Evolutionary conservation across 345 rosid species (phyloP).

Genomic region (Cardamine occulta): DNA sequence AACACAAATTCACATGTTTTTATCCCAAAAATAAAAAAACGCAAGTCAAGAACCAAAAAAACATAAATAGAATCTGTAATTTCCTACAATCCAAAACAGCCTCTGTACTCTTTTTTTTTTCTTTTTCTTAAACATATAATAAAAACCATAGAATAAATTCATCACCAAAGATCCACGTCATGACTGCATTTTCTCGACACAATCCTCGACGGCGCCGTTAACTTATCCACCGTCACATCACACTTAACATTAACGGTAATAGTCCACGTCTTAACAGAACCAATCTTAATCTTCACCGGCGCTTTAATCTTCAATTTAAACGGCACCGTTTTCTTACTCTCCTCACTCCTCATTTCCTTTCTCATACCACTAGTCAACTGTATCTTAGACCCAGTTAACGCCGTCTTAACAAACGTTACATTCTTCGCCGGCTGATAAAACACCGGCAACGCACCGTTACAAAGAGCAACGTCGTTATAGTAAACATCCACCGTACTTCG

Average conservation of each 20-base stretch:
- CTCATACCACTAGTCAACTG: constrained; percentile 46
- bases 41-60: constrained; percentile 24
- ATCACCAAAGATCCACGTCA: constrained; percentile 62
- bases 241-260: constrained; percentile 68
- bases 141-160: neutral
- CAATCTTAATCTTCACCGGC: constrained; percentile 69
- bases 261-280: constrained; percentile 78
- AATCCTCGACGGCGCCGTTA: constrained; percentile 61
- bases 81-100: constrained; percentile 26
- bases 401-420: constrained; percentile 54
- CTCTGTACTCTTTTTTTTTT: constrained; percentile 4
- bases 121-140: neutral
- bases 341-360: constrained; percentile 34
- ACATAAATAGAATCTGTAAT: neutral
- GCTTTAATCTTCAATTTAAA: constrained; percentile 57
- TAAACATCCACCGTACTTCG: constrained; percentile 53
- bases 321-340: constrained; percentile 56
- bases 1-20: constrained; percentile 34
- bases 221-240: constrained; percentile 69
- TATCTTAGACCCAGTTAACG: constrained; percentile 54
- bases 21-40: constrained; percentile 4
- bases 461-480: constrained; percentile 48
- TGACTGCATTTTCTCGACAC: constrained; percentile 60
- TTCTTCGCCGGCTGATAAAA: constrained; percentile 68
- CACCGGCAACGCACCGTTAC: constrained; percentile 56